Evolutionary conservation across 2,329 filamentous ascomycete species (phyloP).

Genomic region (Colletotrichum cereale): DNA sequence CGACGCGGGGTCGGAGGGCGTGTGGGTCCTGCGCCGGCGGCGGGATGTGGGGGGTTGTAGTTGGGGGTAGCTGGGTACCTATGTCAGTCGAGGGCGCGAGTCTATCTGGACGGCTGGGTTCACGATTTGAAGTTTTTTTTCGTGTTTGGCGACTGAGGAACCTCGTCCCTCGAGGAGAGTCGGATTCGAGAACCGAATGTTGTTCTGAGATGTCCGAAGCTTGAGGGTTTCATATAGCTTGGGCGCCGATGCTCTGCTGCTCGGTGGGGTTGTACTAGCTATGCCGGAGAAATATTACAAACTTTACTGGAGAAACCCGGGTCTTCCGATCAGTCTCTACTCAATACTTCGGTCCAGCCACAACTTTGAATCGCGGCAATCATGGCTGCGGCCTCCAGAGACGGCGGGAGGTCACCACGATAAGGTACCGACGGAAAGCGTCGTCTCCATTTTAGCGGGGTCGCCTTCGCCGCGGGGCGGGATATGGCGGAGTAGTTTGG

Average conservation of each 20-base stretch:
- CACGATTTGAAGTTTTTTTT: neutral
- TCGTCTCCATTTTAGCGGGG: neutral
- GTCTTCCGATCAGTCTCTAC: neutral
- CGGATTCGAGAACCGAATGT: neutral
- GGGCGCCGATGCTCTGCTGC: neutral
- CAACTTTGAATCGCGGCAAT: neutral
- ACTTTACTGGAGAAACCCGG: neutral
- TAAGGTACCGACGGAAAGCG: constrained; percentile 19
- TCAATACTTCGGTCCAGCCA: neutral
- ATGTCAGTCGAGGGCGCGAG: neutral
- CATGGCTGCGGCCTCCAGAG: neutral
- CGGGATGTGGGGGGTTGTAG: neutral
- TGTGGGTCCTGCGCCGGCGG: constrained; percentile 15
- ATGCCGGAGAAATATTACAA: neutral
- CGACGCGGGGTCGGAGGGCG: constrained; percentile 33
- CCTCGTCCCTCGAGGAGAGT: neutral
- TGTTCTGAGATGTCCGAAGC: neutral
- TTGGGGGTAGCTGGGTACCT: constrained; percentile 1
- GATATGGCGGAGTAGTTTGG: constrained; percentile 9
- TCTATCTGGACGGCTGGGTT: too few species aligned
- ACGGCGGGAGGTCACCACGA: neutral
- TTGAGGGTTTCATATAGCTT: neutral
- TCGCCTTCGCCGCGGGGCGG: constrained; percentile 23
- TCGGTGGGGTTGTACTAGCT: neutral
- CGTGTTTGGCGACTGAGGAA: neutral